Percentiles rank a stretch among this genome's conserved stretches.
phyloP scores from a whole-genome alignment of 2,329 filamentous ascomycete species.

The Xylariomycetidae sp. region DNA sequence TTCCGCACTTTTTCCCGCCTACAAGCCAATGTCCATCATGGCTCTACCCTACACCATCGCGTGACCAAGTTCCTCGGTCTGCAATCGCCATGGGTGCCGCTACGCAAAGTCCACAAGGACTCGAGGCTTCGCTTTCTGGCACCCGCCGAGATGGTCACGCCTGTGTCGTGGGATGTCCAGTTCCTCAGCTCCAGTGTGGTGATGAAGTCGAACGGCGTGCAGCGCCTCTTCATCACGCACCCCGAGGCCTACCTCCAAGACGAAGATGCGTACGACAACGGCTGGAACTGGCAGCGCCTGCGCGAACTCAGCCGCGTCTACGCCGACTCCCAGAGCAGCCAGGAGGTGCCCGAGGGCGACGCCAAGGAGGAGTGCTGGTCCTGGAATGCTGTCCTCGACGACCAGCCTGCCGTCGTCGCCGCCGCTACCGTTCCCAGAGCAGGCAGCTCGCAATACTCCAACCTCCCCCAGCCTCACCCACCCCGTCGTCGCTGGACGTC shows the following conservation, averaged over 20 bases:
- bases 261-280: constrained; percentile 41
- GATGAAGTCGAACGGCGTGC: constrained; percentile 61
- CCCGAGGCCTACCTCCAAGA: constrained; percentile 69
- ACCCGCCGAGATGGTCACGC: constrained; percentile 66
- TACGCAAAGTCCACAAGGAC: constrained; percentile 71
- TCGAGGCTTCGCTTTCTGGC: constrained; percentile 65
- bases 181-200: constrained; percentile 66
- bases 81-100: constrained; percentile 63
- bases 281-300: constrained; percentile 68
- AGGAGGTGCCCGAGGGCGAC: constrained; percentile 53
- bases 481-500: constrained; percentile 33
- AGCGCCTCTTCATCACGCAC: constrained; percentile 70
- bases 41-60: constrained; percentile 27
- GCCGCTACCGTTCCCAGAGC: constrained; percentile 31
- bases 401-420: constrained; percentile 21
- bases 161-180: constrained; percentile 62
- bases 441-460: constrained; percentile 34
- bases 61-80: constrained; percentile 51
- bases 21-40: constrained; percentile 26
- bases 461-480: constrained; percentile 36
- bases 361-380: constrained; percentile 62
- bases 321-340: constrained; percentile 36
- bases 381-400: constrained; percentile 60
- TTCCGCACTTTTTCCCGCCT: constrained; percentile 38
- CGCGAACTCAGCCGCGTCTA: constrained; percentile 55